A percentile compares a stretch with the other conserved stretches of the same genome.
Conservation (phyloP, 768 basidiomycete species). For the Termitomyces sp. region DNA sequence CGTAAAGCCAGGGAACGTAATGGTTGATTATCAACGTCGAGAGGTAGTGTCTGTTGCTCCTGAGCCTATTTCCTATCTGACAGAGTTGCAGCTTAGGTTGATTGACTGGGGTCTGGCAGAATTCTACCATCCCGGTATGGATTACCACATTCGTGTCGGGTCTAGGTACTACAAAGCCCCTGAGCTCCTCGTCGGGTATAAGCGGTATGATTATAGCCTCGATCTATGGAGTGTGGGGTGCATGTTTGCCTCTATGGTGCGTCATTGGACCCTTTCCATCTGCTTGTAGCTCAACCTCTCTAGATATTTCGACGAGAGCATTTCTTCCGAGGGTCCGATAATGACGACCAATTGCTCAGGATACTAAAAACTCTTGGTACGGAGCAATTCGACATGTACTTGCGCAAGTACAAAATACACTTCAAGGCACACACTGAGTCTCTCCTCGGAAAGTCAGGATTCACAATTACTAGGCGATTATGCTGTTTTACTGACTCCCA, state of each 20-base stretch:
- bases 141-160: slow-evolving; percentile 71
- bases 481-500: background rate
- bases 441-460: slow-evolving; percentile 42
- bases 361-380: slow-evolving; percentile 67
- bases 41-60: slow-evolving; percentile 33
- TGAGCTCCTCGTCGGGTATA: slow-evolving; percentile 66
- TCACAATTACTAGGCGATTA: background rate
- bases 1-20: slow-evolving; percentile 51
- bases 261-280: slow-evolving; percentile 12
- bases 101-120: slow-evolving; percentile 79
- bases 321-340: slow-evolving; percentile 71
- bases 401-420: slow-evolving; percentile 58
- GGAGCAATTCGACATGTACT: slow-evolving; percentile 55
- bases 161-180: slow-evolving; percentile 73
- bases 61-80: background rate
- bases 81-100: slow-evolving; percentile 37
- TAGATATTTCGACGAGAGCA: slow-evolving; percentile 72
- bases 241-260: slow-evolving; percentile 70
- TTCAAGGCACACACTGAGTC: slow-evolving; percentile 57
- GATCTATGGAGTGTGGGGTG: slow-evolving; percentile 74
- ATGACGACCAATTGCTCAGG: slow-evolving; percentile 68
- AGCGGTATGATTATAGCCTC: slow-evolving; percentile 65
- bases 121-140: slow-evolving; percentile 66
- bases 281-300: background rate
- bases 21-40: slow-evolving; percentile 63